phyloP scores from a whole-genome alignment of 2,329 filamentous ascomycete genomes.

The Nannizziopsis arthrosporioides region DNA sequence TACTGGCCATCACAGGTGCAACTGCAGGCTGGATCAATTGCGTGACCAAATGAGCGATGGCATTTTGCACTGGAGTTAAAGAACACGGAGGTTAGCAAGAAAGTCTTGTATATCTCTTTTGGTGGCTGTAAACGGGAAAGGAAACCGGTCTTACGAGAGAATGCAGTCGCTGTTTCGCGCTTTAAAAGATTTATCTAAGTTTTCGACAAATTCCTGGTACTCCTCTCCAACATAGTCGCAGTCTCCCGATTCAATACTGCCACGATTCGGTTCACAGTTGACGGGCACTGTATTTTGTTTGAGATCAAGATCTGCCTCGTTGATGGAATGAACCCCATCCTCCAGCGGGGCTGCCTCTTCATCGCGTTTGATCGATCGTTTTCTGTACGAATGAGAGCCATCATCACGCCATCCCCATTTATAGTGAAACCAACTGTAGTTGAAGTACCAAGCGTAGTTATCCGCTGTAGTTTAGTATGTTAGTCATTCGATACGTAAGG shows the following conservation, averaged over 20 bases:
- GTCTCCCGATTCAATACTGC: background rate
- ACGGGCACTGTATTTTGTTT: background rate
- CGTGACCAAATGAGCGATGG: background rate
- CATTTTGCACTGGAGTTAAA: conserved; percentile 3
- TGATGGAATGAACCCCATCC: background rate
- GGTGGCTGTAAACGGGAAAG: too few species aligned
- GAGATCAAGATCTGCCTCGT: background rate
- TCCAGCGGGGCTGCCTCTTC: background rate
- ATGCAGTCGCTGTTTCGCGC: conserved; percentile 3
- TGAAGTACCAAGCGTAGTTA: conserved; percentile 10
- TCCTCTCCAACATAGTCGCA: conserved; percentile 5
- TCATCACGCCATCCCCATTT: conserved; percentile 6
- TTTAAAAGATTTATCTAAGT: conserved; percentile 1
- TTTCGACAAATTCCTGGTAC: conserved; percentile 4
- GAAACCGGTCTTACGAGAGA: conserved; percentile 2
- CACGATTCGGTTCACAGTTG: background rate
- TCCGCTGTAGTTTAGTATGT: conserved; percentile 3
- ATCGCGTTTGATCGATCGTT: background rate
- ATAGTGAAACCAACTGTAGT: conserved; percentile 7
- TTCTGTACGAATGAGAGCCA: conserved; percentile 3
- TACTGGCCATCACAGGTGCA: conserved; percentile 3
- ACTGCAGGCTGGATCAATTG: background rate
- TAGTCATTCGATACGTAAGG: background rate
- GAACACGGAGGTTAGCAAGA: background rate
- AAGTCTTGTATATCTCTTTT: background rate